Evolutionary conservation across 2,329 filamentous ascomycete genomes (phyloP).

Genomic region (Xylariomycetidae sp.): DNA sequence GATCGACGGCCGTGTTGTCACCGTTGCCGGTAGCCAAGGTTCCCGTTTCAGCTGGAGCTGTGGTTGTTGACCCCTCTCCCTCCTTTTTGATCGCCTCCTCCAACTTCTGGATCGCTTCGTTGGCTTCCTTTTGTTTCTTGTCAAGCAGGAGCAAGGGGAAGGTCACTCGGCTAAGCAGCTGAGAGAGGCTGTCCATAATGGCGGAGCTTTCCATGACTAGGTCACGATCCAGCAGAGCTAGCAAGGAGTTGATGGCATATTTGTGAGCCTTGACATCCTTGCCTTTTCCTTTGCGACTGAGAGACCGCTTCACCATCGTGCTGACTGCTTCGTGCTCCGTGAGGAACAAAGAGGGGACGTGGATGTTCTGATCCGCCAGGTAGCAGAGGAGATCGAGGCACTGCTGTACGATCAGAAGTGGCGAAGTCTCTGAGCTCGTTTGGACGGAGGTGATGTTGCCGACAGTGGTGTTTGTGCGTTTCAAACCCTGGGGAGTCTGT

Average conservation of each 20-base stretch:
- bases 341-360: slow-evolving; percentile 86
- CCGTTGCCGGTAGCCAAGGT: slow-evolving; percentile 6
- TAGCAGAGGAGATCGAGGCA: slow-evolving; percentile 82
- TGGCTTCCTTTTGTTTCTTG: slow-evolving; percentile 50
- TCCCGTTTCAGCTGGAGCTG: slow-evolving; percentile 11
- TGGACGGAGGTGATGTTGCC: slow-evolving; percentile 37
- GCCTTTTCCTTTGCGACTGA: slow-evolving; percentile 78
- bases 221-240: slow-evolving; percentile 84
- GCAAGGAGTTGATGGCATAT: slow-evolving; percentile 85
- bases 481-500: slow-evolving; percentile 76
- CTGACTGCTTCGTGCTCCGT: slow-evolving; percentile 80
- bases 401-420: slow-evolving; percentile 91
- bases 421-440: slow-evolving; percentile 81
- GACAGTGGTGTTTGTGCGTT: slow-evolving; percentile 64
- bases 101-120: slow-evolving; percentile 31
- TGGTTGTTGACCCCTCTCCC: slow-evolving; percentile 10
- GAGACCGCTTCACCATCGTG: slow-evolving; percentile 67
- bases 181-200: slow-evolving; percentile 90
- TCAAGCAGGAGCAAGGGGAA: slow-evolving; percentile 76
- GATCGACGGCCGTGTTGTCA: background rate
- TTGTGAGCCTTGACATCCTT: slow-evolving; percentile 80
- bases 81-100: slow-evolving; percentile 21
- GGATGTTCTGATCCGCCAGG: slow-evolving; percentile 75
- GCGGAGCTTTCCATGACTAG: slow-evolving; percentile 95
- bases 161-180: slow-evolving; percentile 82